phyloP scores from a whole-genome alignment of 148 eudicot genomes.

The Rhododendron griersonianum region DNA sequence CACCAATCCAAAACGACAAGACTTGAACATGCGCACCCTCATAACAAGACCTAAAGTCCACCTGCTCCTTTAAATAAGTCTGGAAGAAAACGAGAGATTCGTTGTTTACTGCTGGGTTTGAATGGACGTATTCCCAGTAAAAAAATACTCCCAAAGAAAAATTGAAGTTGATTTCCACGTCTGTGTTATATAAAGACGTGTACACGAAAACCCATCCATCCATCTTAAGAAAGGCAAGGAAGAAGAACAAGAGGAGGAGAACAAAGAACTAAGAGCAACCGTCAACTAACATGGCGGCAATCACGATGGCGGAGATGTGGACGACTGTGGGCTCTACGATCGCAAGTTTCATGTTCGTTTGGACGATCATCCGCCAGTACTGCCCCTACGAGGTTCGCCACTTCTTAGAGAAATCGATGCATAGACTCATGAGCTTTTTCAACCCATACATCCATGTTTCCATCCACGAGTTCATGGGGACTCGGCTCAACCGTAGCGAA shows the following conservation, averaged over 20 bases:
- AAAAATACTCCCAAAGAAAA: background rate
- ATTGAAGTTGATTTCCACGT: no score
- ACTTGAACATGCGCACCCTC: no score
- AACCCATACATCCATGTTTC: slow-evolving; percentile 37
- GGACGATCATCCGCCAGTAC: slow-evolving; percentile 42
- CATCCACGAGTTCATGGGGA: slow-evolving; percentile 30
- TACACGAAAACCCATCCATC: background rate
- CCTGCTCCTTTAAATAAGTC: no score
- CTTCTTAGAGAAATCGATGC: slow-evolving; percentile 18
- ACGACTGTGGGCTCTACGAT: slow-evolving; percentile 30
- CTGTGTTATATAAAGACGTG: no score
- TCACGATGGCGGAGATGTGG: slow-evolving; percentile 27
- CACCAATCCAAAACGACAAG: no score
- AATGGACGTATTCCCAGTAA: no score
- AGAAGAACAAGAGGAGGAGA: background rate
- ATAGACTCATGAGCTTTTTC: slow-evolving; percentile 16
- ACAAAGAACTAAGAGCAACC: background rate
- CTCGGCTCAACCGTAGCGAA: slow-evolving; percentile 24
- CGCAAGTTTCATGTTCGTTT: slow-evolving; percentile 42
- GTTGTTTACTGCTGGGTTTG: no score
- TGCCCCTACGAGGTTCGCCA: slow-evolving; percentile 32
- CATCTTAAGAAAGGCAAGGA: background rate
- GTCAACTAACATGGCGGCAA: background rate
- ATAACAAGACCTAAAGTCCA: no score
- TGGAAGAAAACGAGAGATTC: no score